phyloP scores from a whole-genome alignment of 2,329 filamentous ascomycete species.

The Curvularia sp. region DNA sequence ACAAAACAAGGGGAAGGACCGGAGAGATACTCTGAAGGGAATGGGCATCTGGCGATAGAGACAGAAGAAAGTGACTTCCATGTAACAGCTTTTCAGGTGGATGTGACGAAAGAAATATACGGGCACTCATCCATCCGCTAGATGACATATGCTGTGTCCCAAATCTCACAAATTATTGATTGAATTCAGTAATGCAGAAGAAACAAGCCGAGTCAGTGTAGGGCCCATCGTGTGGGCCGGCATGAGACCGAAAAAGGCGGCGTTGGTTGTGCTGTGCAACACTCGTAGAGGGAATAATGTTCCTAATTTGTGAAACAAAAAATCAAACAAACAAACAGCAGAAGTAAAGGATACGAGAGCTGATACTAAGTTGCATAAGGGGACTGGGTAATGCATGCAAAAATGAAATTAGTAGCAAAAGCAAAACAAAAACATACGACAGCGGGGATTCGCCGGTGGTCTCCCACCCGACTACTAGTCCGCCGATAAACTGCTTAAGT shows the following conservation, averaged over 20 bases:
- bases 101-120: not conserved
- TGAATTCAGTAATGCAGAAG: not conserved
- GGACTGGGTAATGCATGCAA: not conserved
- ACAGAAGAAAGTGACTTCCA: not conserved
- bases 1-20: not conserved
- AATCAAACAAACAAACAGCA: not conserved
- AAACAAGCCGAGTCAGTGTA: not conserved
- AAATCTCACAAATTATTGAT: not conserved
- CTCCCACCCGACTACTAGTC: constrained; percentile 19
- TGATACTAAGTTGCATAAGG: not conserved
- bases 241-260: not conserved
- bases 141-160: not conserved
- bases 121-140: not conserved
- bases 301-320: not conserved
- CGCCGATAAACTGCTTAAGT: constrained; percentile 7
- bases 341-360: not conserved
- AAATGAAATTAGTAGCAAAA: constrained; percentile 2
- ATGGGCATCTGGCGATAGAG: not conserved
- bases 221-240: not conserved
- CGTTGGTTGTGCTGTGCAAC: not conserved
- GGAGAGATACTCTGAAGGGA: not conserved
- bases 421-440: constrained; percentile 20
- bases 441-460: constrained; percentile 17
- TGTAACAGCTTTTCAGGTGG: not conserved
- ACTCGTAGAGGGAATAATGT: not conserved